Base-by-base conservation (phyloP, 2,329 filamentous ascomycete species). In the Sporothrix pseudoabietina region DNA sequence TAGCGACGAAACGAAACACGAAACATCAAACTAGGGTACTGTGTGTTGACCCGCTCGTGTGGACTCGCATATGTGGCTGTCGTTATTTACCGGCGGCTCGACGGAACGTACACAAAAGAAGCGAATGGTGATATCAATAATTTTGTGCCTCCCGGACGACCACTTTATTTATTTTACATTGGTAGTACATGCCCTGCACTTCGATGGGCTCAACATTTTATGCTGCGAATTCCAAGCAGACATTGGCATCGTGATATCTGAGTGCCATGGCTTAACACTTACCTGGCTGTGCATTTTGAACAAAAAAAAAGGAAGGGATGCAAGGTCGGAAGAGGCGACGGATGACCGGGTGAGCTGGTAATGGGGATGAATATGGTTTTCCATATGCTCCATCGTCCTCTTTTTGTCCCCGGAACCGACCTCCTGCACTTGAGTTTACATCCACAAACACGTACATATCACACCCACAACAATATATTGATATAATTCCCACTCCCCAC, bases 1-100 rank as follows among this genome's bases (percentile, higher is more conserved):
- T 49, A 10, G 49, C 39, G 14, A 63, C 6, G n/a, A 49, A 41
- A 65, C 61, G 9, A 26, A 65, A 16, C 3, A 14, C 61, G 19
- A 3, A 6, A 9, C 16, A 22, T 1, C 30, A 26, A 26, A 26
- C 1, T 26, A 26, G 3, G 61, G 7, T 19, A 7, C 7, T 22
- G 44, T 7, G 44, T 6, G 61, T 22, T 7, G 30, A 44, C 68
- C 57, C 57, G 12, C 59, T 22, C 22, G 52, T 9, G 52, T 55
- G 52, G 52, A 5, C 35, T 65, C 0, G 44, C 8, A 7, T 30
- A 22, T 32, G 32, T 59, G 66, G 49, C 22, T 49, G 12, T 30
- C 16, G 47, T 39, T 72, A 76, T 66, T 74, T 74, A n/a, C 73
- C 71, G 74, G 65, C 74, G 75, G 75, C 75, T 75, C n/a, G 57